Evolutionary conservation across 2,329 filamentous ascomycete genomes (phyloP).

Genomic region (Sclerotinia sclerotiorum): DNA sequence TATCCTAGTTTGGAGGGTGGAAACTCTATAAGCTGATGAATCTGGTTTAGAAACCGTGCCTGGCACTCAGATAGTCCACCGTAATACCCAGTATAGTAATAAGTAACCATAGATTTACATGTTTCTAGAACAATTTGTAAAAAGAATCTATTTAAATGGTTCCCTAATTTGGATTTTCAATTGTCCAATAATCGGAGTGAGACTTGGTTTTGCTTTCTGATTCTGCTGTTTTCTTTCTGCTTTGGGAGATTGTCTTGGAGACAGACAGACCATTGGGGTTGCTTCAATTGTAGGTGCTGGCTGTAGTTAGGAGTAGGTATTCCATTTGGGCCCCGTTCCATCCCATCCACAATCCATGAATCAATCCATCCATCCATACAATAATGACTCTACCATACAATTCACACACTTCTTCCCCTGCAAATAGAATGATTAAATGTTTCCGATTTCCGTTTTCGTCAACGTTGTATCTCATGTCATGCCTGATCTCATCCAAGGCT

Average conservation of each 20-base stretch:
- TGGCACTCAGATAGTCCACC: not conserved
- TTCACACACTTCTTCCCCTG: not conserved
- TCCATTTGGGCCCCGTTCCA: not conserved
- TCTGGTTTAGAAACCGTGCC: not conserved
- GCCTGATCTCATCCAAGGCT: slow-evolving; percentile 8
- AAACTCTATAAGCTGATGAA: not conserved
- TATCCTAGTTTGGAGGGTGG: no score
- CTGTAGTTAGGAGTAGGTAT: not conserved
- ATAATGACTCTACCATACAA: slow-evolving; percentile 6
- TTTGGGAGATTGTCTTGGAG: slow-evolving; percentile 11
- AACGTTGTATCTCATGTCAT: not conserved
- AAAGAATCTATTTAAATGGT: slow-evolving; percentile 18
- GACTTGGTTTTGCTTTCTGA: slow-evolving; percentile 15
- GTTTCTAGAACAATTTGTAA: slow-evolving; percentile 18
- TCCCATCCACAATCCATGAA: slow-evolving; percentile 3
- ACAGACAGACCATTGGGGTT: not conserved
- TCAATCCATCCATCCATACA: not conserved
- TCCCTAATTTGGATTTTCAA: slow-evolving; percentile 8
- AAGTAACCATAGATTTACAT: slow-evolving; percentile 10
- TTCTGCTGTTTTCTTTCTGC: not conserved
- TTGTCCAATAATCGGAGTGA: slow-evolving; percentile 7
- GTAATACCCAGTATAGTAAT: not conserved
- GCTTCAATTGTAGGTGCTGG: not conserved
- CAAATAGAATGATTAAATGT: not conserved
- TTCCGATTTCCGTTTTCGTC: not conserved